Conservation (phyloP, 1,139 yeast genomes). For the Yamadazyma pseudoaaseri region DNA sequence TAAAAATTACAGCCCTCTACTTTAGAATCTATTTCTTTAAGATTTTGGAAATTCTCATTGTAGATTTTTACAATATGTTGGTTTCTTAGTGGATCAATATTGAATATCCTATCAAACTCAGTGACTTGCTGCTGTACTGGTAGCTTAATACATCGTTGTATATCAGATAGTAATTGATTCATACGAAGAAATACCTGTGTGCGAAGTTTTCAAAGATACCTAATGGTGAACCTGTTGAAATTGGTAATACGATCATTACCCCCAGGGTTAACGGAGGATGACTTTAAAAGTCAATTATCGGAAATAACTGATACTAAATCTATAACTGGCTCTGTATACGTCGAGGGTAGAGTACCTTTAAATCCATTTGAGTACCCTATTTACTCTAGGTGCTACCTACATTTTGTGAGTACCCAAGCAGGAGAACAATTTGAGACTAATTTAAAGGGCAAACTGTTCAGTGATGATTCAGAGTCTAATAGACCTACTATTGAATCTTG, state of each 20-base stretch:
- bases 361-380: conserved; percentile 25
- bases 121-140: conserved; percentile 5
- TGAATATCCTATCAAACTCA: conserved; percentile 4
- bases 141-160: conserved; percentile 5
- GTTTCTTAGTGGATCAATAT: conserved; percentile 6
- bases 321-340: conserved; percentile 15
- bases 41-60: conserved; percentile 3
- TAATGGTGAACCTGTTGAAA: conserved; percentile 5
- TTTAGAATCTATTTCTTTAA: conserved; percentile 4
- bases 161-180: conserved; percentile 11
- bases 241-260: conserved; percentile 17
- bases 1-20: conserved; percentile 10
- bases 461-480: conserved; percentile 15
- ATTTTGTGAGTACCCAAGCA: conserved; percentile 15
- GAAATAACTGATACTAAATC: not conserved
- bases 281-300: conserved; percentile 14
- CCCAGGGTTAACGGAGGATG: conserved; percentile 13
- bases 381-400: conserved; percentile 27
- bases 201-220: not conserved
- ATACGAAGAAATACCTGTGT: conserved; percentile 4
- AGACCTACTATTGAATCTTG: conserved; percentile 12
- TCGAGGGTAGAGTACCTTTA: conserved; percentile 16
- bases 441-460: conserved; percentile 21
- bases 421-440: conserved; percentile 16
- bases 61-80: conserved; percentile 4